Conservation (phyloP, 164 flowering plant genomes). For the Tetrastigma voinierianum region DNA sequence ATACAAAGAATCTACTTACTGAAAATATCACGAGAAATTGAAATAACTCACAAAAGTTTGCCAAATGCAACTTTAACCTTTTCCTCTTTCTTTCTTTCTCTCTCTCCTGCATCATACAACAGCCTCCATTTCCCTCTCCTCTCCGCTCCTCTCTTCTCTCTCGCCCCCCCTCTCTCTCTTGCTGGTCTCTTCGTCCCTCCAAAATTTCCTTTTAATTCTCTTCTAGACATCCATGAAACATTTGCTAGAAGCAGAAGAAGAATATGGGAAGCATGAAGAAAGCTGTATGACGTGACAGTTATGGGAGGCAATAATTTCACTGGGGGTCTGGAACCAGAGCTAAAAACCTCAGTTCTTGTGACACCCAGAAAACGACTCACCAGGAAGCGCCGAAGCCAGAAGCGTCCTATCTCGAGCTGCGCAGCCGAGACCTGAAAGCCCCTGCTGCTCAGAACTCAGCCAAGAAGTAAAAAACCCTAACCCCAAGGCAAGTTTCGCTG, state of each 20-base stretch:
- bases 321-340: constrained; percentile 81
- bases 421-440: constrained; percentile 75
- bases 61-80: constrained; percentile 4
- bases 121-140: constrained; percentile 5
- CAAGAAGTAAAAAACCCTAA: constrained; percentile 9
- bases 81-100: neutral
- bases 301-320: constrained; percentile 56
- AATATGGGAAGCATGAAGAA: constrained; percentile 80
- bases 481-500: constrained; percentile 9
- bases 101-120: neutral
- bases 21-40: neutral
- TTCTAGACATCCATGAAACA: neutral
- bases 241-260: neutral
- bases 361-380: constrained; percentile 21
- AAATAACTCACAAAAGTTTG: no score
- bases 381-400: constrained; percentile 8
- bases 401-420: constrained; percentile 64
- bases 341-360: constrained; percentile 70
- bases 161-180: neutral
- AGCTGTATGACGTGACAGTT: constrained; percentile 51
- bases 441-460: constrained; percentile 17
- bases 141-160: neutral
- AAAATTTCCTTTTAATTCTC: neutral
- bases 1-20: no score
- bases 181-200: neutral